Evolutionary conservation across 2,329 filamentous ascomycete genomes (phyloP).

Genomic region (Penicillium sp.): DNA sequence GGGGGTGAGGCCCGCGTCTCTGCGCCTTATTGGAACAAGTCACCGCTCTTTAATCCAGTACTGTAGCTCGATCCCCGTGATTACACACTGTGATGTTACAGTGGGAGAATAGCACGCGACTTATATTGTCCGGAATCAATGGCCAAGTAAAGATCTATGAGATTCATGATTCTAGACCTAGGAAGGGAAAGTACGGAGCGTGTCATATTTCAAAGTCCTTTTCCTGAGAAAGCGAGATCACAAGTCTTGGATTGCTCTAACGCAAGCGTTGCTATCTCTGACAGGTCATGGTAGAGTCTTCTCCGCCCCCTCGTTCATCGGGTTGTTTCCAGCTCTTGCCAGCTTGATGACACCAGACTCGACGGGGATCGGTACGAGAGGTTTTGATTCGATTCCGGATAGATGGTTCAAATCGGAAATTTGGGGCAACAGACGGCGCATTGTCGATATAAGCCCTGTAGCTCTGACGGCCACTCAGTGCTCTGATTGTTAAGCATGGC

Average conservation of each 20-base stretch:
- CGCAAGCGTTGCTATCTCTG: too few species aligned
- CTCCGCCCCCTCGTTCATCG: not conserved
- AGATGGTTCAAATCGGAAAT: not conserved
- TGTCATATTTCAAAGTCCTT: too few species aligned
- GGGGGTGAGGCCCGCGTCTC: not conserved
- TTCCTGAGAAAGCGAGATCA: too few species aligned
- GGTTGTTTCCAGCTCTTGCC: not conserved
- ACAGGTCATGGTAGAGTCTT: not conserved
- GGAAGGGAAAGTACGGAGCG: too few species aligned
- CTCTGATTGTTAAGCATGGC: not conserved
- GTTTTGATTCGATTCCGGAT: not conserved
- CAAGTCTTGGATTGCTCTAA: too few species aligned
- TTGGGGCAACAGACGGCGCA: not conserved
- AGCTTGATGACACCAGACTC: not conserved
- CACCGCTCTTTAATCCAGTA: not conserved
- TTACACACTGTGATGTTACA: not conserved
- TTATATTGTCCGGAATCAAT: too few species aligned
- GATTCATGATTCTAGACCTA: too few species aligned
- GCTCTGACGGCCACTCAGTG: not conserved
- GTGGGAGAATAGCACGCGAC: too few species aligned
- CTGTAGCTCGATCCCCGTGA: not conserved
- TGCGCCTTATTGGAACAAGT: not conserved
- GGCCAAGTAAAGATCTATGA: too few species aligned
- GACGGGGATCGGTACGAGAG: not conserved
- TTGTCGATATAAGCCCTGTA: not conserved